Evolutionary conservation across 768 basidiomycete species (phyloP).

Genomic region (Lactarius vividus): DNA sequence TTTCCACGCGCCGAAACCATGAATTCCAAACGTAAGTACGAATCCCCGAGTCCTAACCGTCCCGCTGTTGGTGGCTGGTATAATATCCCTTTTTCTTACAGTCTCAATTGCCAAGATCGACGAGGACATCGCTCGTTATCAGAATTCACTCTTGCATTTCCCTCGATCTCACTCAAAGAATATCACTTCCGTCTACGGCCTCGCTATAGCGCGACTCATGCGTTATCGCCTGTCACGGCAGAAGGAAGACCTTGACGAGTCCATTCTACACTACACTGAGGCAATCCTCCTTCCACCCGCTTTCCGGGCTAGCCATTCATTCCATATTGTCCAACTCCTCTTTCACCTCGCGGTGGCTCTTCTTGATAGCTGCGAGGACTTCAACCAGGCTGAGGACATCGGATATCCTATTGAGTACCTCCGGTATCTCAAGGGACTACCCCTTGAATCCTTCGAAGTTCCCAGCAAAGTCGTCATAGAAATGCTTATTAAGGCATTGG

Average conservation of each 20-base stretch:
- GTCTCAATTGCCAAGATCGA: neutral
- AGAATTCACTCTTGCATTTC: neutral
- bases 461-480: neutral
- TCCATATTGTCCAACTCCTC: neutral
- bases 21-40: too few relatives aligned
- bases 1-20: neutral
- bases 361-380: neutral
- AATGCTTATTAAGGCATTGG: neutral
- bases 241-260: neutral
- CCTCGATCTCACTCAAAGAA: neutral
- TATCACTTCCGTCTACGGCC: neutral
- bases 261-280: neutral
- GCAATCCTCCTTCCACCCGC: neutral
- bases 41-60: too few relatives aligned
- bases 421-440: neutral
- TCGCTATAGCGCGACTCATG: neutral
- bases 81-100: neutral
- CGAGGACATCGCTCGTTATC: neutral
- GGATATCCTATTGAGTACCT: neutral
- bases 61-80: too few relatives aligned
- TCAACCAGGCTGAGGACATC: neutral
- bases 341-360: neutral
- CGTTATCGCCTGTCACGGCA: neutral
- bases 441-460: neutral
- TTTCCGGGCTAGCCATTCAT: neutral